These are phyloP conservation scores for Aspergillus saccharolyticus DNA, from an alignment of 495 filamentous ascomycete genomes.

Conservation along the genomic window DNA sequence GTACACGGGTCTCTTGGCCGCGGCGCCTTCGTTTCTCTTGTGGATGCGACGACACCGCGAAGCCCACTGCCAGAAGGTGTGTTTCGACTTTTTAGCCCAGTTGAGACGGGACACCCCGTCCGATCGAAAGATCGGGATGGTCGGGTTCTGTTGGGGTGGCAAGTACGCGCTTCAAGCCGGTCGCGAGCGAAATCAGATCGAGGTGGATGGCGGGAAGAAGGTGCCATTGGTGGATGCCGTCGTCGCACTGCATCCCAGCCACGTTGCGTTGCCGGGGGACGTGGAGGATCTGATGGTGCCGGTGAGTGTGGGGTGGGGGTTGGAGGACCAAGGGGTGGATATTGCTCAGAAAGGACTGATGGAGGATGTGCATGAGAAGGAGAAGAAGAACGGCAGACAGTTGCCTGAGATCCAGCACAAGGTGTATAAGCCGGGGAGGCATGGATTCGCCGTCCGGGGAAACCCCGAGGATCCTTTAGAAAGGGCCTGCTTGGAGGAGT, in stretches of 20 bases:
- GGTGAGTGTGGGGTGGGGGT: neutral
- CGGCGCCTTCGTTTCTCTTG: neutral
- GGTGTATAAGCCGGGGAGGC: slow-evolving; percentile 19
- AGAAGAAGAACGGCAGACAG: slow-evolving; percentile 17
- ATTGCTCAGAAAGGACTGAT: neutral
- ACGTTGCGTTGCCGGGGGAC: neutral
- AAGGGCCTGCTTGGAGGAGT: slow-evolving; percentile 1
- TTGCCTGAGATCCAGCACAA: slow-evolving; percentile 14
- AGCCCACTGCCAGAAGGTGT: neutral
- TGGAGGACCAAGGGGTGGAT: neutral
- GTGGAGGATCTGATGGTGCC: neutral
- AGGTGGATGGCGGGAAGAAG: neutral
- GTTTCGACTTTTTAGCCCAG: neutral
- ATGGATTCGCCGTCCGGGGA: neutral
- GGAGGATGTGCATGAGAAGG: slow-evolving; percentile 9
- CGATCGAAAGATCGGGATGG: neutral
- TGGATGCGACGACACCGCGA: neutral
- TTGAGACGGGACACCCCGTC: neutral
- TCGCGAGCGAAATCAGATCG: neutral
- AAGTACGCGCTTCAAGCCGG: neutral
- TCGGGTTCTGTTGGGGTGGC: slow-evolving; percentile 2
- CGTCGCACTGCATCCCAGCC: neutral
- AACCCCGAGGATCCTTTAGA: slow-evolving; percentile 3
- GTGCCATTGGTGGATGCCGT: slow-evolving; percentile 1
- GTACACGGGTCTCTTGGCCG: neutral